phyloP scores from a whole-genome alignment of 2,329 filamentous ascomycete species.

The Zymoseptoria ardabiliae region DNA sequence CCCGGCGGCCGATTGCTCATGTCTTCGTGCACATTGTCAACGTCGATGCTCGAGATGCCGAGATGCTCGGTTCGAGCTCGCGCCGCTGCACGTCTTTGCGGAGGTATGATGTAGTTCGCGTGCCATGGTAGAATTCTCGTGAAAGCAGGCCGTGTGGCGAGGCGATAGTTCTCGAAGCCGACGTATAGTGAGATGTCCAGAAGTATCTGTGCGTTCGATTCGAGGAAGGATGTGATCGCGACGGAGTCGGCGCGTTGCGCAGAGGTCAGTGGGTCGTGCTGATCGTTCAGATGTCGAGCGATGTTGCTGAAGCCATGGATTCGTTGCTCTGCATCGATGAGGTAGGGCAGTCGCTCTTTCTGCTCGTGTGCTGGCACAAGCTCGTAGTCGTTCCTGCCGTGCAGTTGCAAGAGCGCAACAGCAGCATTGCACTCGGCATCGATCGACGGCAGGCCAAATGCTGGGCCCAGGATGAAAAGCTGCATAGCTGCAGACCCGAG shows the following conservation, averaged over 20 bases:
- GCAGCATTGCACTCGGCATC: constrained; percentile 84
- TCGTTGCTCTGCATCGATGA: constrained; percentile 50
- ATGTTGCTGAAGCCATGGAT: constrained; percentile 57
- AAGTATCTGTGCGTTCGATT: constrained; percentile 66
- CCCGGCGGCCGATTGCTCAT: constrained; percentile 28
- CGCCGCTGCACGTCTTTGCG: constrained; percentile 62
- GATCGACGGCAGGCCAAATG: constrained; percentile 81
- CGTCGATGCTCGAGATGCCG: constrained; percentile 40
- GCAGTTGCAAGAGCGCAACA: constrained; percentile 65
- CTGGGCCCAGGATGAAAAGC: constrained; percentile 84
- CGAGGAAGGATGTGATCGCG: constrained; percentile 49
- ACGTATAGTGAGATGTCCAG: constrained; percentile 85
- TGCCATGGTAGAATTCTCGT: constrained; percentile 76
- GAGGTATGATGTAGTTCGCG: constrained; percentile 77
- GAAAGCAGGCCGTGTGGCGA: constrained; percentile 71
- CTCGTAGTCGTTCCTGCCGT: constrained; percentile 51
- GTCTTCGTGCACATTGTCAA: constrained; percentile 35
- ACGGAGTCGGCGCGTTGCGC: constrained; percentile 35
- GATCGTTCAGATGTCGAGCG: constrained; percentile 45
- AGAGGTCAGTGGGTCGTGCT: background rate
- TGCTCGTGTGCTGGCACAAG: constrained; percentile 54
- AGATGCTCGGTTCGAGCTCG: constrained; percentile 55
- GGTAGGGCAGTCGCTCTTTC: constrained; percentile 22
- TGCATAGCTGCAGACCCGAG: constrained; percentile 38
- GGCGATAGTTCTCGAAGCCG: constrained; percentile 78